Evolutionary conservation across 345 rosid genomes (phyloP), one percentile per base, ranked within the genome.

Genomic region (Chamaenerion angustifolium): DNA sequence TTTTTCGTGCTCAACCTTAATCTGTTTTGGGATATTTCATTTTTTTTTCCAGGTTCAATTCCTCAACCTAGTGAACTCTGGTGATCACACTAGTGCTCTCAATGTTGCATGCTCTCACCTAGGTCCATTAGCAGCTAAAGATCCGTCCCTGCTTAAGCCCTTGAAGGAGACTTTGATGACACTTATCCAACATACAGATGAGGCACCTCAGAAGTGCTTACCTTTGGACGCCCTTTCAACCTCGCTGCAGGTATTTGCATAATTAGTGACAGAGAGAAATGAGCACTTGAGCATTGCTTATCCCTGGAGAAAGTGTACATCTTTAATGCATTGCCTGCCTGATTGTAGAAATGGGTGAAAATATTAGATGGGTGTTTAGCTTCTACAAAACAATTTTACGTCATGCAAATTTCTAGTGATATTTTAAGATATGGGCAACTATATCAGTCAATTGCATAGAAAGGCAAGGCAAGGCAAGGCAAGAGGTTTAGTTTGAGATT

Each of bases 151-250:
- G 55, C 70, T 83, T 68, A 86, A 81, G 77, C 76, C 86, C 19
- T 64, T 90, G 71, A 90, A 90, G 74, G 98, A 83, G 69, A 90
- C 98, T 56, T 62, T 90, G 66, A 45, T 81, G 68, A 72, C 70
- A 48, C 62, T 90, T 69, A 90, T 90, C 54, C 83, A 59, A 23
- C 87, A 92, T 13, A 67, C 69, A 31, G 80, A 74, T 64, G 76
- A 65, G 70, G 65, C 63, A 59, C 52, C 70, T 52, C 77, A 67
- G 56, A 81, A 72, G 62, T 73, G 80, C 68, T 73, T 80, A 64
- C 85, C 94, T 59, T 68, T 90, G 57, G 75, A 70, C 61, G 54
- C 80, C 54, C 87, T 90, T 43, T 82, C 89, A 27, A 83, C 80
- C 65, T 81, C 94, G 40, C 81, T 90, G 49, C 95, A 90, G 92